Conservation (phyloP, 345 rosid genomes). For the Luvunga scandens region DNA sequence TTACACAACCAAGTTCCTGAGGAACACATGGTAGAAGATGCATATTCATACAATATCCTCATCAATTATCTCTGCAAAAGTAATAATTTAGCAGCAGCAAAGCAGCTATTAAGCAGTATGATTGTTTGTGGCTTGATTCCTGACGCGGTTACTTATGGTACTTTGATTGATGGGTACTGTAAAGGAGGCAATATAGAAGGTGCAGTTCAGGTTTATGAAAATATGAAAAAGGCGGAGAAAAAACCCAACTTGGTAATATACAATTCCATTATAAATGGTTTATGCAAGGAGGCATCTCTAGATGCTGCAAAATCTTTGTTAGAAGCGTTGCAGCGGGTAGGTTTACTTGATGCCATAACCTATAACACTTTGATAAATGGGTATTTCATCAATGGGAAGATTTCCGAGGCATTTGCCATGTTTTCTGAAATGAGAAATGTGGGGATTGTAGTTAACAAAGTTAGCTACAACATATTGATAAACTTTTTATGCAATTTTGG, state of each 20-base stretch:
- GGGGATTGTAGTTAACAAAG: conserved; percentile 29
- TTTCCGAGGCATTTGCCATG: conserved; percentile 38
- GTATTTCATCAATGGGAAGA: conserved; percentile 33
- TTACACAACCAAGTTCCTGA: conserved; percentile 43
- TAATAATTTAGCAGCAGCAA: conserved; percentile 39
- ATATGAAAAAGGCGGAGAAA: conserved; percentile 36
- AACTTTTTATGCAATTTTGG: conserved; percentile 57
- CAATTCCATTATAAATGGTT: conserved; percentile 56
- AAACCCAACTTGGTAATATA: conserved; percentile 44
- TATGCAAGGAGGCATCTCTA: conserved; percentile 41
- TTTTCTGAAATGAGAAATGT: conserved; percentile 32
- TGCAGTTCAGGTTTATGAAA: conserved; percentile 44
- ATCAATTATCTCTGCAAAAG: conserved; percentile 44
- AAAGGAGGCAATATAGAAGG: conserved; percentile 54
- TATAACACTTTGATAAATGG: conserved; percentile 53
- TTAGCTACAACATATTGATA: conserved; percentile 53
- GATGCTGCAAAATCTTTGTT: conserved; percentile 31
- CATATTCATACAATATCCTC: conserved; percentile 51
- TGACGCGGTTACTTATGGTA: conserved; percentile 51
- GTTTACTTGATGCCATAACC: conserved; percentile 38
- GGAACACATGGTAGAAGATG: conserved; percentile 45
- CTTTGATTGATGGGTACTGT: conserved; percentile 57
- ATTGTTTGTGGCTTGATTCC: conserved; percentile 54
- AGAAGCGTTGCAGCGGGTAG: conserved; percentile 20
- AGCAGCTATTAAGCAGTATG: conserved; percentile 51